Evolutionary conservation across 2,329 filamentous ascomycete genomes (phyloP).

Genomic region (Cladophialophora yegresii): DNA sequence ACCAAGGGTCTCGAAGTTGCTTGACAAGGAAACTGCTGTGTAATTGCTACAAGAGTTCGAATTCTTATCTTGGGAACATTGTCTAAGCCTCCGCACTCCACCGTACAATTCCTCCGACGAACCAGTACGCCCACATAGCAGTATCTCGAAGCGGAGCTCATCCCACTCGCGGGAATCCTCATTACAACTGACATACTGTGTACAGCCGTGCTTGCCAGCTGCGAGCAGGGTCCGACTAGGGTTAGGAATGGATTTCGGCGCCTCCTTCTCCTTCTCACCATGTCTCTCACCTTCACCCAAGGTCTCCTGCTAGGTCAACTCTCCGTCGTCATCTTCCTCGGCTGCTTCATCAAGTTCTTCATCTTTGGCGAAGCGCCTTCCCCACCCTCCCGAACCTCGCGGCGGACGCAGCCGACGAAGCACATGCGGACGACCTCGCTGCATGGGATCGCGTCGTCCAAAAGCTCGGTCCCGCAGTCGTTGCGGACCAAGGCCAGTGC

Average conservation of each 20-base stretch:
- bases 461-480: slow-evolving; percentile 49
- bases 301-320: slow-evolving; percentile 91
- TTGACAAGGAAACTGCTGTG: too few relatives aligned
- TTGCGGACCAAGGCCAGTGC: slow-evolving; percentile 53
- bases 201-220: not conserved
- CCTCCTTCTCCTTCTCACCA: slow-evolving; percentile 2
- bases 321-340: slow-evolving; percentile 85
- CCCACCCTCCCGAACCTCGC: slow-evolving; percentile 50
- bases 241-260: not conserved
- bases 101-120: not conserved
- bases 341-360: slow-evolving; percentile 98
- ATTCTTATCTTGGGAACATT: not conserved
- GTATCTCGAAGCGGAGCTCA: not conserved
- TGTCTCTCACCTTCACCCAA: slow-evolving; percentile 51
- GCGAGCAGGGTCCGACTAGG: not conserved
- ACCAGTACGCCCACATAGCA: not conserved
- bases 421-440: slow-evolving; percentile 74
- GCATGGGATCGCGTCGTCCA: slow-evolving; percentile 43
- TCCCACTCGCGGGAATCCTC: not conserved
- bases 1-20: too few relatives aligned
- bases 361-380: slow-evolving; percentile 94
- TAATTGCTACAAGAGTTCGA: too few relatives aligned
- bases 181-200: not conserved
- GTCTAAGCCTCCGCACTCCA: not conserved
- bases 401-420: slow-evolving; percentile 59